Evolutionary conservation across 495 filamentous ascomycete genomes (phyloP), one percentile per base, ranked within the genome.

Genomic region (Aspergillus campestris): DNA sequence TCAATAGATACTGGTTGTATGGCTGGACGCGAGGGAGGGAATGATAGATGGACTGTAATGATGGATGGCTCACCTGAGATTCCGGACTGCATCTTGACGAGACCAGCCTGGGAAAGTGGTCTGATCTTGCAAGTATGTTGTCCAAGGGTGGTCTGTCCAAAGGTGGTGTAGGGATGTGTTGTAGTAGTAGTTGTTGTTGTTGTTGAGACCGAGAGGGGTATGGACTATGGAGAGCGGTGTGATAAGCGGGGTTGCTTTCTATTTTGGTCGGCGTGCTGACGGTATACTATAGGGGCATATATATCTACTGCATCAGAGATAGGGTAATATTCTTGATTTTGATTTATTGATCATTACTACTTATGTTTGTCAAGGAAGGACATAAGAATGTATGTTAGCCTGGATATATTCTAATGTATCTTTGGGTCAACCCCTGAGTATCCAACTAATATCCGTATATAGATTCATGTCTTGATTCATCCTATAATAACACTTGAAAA

Each of bases 71-170:
- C 70, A 87, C 86, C 85, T 65, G 84, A 79, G 55, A 94, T 94
- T 66, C 87, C 87, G 11, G 87, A 94, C 75, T 94, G 87, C 87
- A 94, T 94, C 49, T 60, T 67, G 61, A 31, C 50, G 39, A 35
- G 35, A 31, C 11, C 51, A 34, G 33, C 12, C 35, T 42, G 33
- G 38, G 3, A 30, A 38, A 8, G 38, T 33, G 44, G 34, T 3
- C 28, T 34, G 35, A 18, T 37, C 8, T 29, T 13, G 28, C 13
- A 37, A 40, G 12, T 12, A 32, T 48, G 34, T 31, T n/a, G 38
- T 44, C 15, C 13, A n/a, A 38, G n/a, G 35, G 38, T 35, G 30
- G 24, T 31, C 35, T n/a, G 38, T 44, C 15, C 13, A n/a, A 38
- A 24, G 35, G 38, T 35, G 30, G 24, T 44, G 40, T 39, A 50